Conservation (phyloP, 192 early-diverging fungal species). For the Coemansia pectinata region DNA sequence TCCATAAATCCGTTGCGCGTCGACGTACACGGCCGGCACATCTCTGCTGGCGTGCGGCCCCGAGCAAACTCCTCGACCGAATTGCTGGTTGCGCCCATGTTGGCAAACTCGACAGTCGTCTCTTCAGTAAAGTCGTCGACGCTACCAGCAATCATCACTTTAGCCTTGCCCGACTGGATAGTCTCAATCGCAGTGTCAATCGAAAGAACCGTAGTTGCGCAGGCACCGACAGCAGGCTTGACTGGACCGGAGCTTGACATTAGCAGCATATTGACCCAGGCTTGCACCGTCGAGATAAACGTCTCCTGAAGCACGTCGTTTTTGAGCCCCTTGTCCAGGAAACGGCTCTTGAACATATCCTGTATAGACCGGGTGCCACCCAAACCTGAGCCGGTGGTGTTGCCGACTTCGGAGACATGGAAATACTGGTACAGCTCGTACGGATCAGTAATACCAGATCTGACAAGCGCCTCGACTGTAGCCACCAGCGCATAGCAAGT, state of each 20-base stretch:
- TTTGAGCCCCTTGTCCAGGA: constrained; percentile 73
- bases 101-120: constrained; percentile 86
- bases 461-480: constrained; percentile 87
- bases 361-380: constrained; percentile 78
- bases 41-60: constrained; percentile 85
- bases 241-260: constrained; percentile 91
- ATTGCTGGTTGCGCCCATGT: constrained; percentile 96
- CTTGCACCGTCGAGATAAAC: constrained; percentile 95
- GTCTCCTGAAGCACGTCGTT: constrained; percentile 87
- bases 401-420: constrained; percentile 93
- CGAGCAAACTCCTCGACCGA: constrained; percentile 79
- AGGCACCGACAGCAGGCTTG: constrained; percentile 75
- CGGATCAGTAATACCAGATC: constrained; percentile 91
- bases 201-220: constrained; percentile 89
- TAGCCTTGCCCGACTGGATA: constrained; percentile 86
- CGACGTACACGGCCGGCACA: constrained; percentile 89
- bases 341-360: constrained; percentile 72
- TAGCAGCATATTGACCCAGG: constrained; percentile 95
- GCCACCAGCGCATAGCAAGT: constrained; percentile 86
- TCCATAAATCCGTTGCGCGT: constrained; percentile 93
- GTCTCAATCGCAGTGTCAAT: constrained; percentile 89
- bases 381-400: constrained; percentile 83
- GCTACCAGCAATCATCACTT: constrained; percentile 88
- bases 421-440: constrained; percentile 97
- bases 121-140: constrained; percentile 90